These are phyloP conservation scores for Mortierella antarctica DNA, from an alignment of 192 early-diverging fungal species.

Conservation along the genomic window DNA sequence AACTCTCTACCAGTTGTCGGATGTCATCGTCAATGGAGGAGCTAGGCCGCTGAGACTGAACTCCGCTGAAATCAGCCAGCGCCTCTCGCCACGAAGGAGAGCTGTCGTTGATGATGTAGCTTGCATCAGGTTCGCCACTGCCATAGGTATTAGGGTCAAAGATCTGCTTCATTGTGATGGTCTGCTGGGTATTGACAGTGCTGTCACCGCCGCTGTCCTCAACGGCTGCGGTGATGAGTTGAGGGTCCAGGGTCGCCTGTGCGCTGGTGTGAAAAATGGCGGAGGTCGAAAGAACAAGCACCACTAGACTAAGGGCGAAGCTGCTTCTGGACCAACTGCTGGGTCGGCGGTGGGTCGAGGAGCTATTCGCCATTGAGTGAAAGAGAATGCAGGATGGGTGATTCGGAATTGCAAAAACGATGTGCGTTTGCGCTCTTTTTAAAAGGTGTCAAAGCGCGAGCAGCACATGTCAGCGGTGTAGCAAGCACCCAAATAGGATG, in stretches of 20 bases:
- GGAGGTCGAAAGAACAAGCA: too few species aligned
- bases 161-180: constrained; percentile 1
- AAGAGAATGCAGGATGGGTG: too few species aligned
- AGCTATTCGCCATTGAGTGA: too few species aligned
- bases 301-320: too few species aligned
- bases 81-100: background rate
- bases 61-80: background rate
- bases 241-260: background rate
- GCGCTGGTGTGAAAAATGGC: background rate
- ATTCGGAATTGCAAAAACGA: too few species aligned
- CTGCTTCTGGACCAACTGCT: too few species aligned
- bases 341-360: too few species aligned
- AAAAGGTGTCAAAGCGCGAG: too few species aligned
- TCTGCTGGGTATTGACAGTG: constrained; percentile 34
- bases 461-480: too few species aligned
- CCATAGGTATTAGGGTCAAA: constrained; percentile 27
- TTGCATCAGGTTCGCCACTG: background rate
- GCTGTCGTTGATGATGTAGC: constrained; percentile 4
- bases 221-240: background rate
- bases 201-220: background rate
- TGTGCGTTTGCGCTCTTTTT: too few species aligned
- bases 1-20: constrained; percentile 38
- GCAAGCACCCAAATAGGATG: too few species aligned
- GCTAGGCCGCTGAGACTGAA: constrained; percentile 1
- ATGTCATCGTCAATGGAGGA: constrained; percentile 63